Evolutionary conservation across 495 filamentous ascomycete genomes (phyloP), one percentile per base, ranked within the genome.

Genomic region (Xylaria acuta): DNA sequence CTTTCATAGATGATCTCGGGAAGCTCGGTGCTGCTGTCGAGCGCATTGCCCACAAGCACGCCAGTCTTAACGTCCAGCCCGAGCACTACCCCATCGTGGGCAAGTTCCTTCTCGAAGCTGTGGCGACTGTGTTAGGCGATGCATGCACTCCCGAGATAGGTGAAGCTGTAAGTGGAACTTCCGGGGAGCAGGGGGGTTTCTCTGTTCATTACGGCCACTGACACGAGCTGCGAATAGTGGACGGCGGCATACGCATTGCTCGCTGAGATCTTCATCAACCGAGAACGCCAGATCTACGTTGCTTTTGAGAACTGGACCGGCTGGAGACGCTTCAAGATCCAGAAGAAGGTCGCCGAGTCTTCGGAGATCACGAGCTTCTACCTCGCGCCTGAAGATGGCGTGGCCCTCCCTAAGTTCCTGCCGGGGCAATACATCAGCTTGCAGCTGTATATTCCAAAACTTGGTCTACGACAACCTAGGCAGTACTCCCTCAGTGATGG

Each of bases 31-130:
- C 86, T 7, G 88, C 90, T 45, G 86, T 94, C n/a, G 89, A 91
- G 79, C 85, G 89, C 73, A 93, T 94, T 77, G 90, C 90, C 77
- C 86, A 92, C 79, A 93, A 93, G 80, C 92, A 94, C 73, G 91
- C 88, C 54, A 91, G 89, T 0, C 87, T 94, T 40, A 89, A 89
- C 80, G 89, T 94, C 74, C 80, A 86, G 69, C 88, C 92, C 30
- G 90, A 87, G 9, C 86, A 92, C 70, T 94, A 93, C 82, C 77
- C 86, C 56, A 87, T 92, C 63, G 92, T 94, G 38, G 92, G 89
- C 67, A 86, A 86, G 74, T 86, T 88, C 80, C 86, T 94, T 9
- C 84, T 94, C 64, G 87, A 86, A 63, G 90, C 91, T 40, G 92
- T 94, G 83, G 87, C 86, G 64, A 77, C 87, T 62, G 89, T 94